Percentiles rank a stretch among this genome's conserved stretches.
Evolutionary conservation across 345 rosid species (phyloP).

Genomic region (Citrus australasica): DNA sequence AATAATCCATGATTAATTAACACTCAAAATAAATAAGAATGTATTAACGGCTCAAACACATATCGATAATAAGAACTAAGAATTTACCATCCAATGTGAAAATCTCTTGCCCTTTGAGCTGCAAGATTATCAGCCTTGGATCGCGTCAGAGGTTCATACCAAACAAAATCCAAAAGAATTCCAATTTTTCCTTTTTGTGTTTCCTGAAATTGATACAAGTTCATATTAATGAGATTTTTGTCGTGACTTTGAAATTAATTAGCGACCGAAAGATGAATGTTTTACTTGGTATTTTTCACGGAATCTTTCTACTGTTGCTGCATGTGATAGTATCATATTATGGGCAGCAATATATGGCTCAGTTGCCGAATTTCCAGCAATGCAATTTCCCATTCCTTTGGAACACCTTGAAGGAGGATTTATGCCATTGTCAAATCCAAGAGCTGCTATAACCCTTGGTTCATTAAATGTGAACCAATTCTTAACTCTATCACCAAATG

Average conservation of each 20-base stretch:
- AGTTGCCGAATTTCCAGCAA: constrained; percentile 49
- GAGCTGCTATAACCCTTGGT: constrained; percentile 58
- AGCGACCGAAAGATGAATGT: neutral
- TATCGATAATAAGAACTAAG: neutral
- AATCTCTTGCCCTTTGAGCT: constrained; percentile 76
- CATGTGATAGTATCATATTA: constrained; percentile 27
- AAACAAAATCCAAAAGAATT: constrained; percentile 56
- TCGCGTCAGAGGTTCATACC: constrained; percentile 64
- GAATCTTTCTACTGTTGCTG: constrained; percentile 44
- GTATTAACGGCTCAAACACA: neutral
- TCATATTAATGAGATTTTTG: neutral
- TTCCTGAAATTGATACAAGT: constrained; percentile 23
- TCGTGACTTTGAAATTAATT: neutral
- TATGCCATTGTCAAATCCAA: constrained; percentile 53
- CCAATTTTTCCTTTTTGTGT: constrained; percentile 61
- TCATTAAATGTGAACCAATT: constrained; percentile 72
- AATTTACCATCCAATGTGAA: constrained; percentile 61
- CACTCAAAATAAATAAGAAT: neutral
- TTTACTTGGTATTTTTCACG: constrained; percentile 47
- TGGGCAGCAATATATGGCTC: constrained; percentile 27
- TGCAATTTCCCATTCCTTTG: constrained; percentile 51
- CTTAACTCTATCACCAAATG: constrained; percentile 61
- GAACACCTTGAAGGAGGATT: constrained; percentile 66
- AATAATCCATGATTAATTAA: too few relatives aligned
- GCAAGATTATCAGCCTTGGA: constrained; percentile 53